These are phyloP conservation scores for Myxozyma sirexii DNA, from an alignment of 805 yeast species.

Conservation along the genomic window DNA sequence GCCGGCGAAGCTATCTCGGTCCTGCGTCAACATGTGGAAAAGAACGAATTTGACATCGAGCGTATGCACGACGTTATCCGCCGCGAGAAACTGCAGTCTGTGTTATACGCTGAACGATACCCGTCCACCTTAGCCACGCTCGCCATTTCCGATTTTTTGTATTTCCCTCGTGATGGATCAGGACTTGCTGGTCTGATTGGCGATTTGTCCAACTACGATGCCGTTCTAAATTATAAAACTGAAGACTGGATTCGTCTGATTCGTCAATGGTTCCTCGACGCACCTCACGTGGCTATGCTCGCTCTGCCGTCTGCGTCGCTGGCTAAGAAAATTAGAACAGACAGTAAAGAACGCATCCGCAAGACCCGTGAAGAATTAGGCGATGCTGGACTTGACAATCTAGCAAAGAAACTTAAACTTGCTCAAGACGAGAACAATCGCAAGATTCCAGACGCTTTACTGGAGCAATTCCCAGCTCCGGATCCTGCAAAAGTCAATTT, in stretches of 20 bases:
- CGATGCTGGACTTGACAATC: conserved; percentile 56
- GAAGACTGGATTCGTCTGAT: conserved; percentile 69
- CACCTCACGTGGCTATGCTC: conserved; percentile 64
- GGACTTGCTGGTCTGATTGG: conserved; percentile 55
- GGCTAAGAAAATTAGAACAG: conserved; percentile 55
- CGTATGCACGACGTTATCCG: conserved; percentile 70
- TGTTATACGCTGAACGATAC: conserved; percentile 38
- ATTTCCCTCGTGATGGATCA: conserved; percentile 40
- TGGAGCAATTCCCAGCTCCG: conserved; percentile 66
- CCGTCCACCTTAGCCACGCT: conserved; percentile 53
- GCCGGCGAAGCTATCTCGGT: conserved; percentile 55
- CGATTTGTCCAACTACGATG: conserved; percentile 62
- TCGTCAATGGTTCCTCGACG: conserved; percentile 57
- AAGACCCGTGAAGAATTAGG: conserved; percentile 60
- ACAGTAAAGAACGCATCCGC: conserved; percentile 52
- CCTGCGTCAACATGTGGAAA: conserved; percentile 54
- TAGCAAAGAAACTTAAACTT: conserved; percentile 54
- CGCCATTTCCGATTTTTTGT: conserved; percentile 77
- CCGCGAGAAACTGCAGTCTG: conserved; percentile 61
- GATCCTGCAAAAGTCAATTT: conserved; percentile 75
- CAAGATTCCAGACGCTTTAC: conserved; percentile 72
- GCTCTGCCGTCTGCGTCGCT: conserved; percentile 70
- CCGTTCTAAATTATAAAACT: conserved; percentile 60
- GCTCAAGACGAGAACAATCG: conserved; percentile 72
- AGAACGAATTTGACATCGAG: conserved; percentile 57